Evolutionary conservation across 164 flowering plant species (phyloP), one percentile per base, ranked within the genome.

Genomic region (Vitis amurensis): DNA sequence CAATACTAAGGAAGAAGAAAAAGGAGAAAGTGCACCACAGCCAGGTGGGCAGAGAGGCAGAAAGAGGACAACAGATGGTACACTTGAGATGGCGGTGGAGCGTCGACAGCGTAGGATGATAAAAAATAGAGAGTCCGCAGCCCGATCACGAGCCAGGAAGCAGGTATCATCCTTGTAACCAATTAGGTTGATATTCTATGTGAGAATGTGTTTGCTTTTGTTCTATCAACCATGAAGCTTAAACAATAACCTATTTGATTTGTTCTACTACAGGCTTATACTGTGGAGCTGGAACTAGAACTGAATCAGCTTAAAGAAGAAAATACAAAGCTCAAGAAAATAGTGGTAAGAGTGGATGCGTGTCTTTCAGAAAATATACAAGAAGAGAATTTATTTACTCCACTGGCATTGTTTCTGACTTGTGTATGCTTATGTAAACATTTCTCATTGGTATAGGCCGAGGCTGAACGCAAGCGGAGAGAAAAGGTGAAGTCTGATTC

Each of bases 201-300:
- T 6, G 44, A 37, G 44, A 37, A 37, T 37, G 44, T 37, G 7
- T 37, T 37, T 37, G 44, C 44, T 37, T 37, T 37, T 37, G 44
- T 37, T 37, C 44, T 37, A 37, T 37, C 44, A 3, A 37, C 7
- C 44, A 37, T 37, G 44, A 37, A 37, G 44, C 27, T 37, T 37
- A 37, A 37, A 37, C 44, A 37, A 37, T 37, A 6, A 6, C 7
- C 44, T 63, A 7, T 55, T 3, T 27, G 13, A 2, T 14, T 52
- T 37, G 3, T 14, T 47, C 7, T 31, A 4, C 1, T 53, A 67
- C 74, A 82, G 85, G 83, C 85, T 30, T 82, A 82, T 53, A 82
- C 83, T 0, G 83, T 82, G 56, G 85, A 82, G 72, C 52, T 82
- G 68, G 85, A 82, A 64, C 70, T 76, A 1, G 85, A 82, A 64